These are phyloP conservation scores for Ceratobasidium sp. DNA, from an alignment of 1,284 basidiomycete genomes.

Conservation along the genomic window DNA sequence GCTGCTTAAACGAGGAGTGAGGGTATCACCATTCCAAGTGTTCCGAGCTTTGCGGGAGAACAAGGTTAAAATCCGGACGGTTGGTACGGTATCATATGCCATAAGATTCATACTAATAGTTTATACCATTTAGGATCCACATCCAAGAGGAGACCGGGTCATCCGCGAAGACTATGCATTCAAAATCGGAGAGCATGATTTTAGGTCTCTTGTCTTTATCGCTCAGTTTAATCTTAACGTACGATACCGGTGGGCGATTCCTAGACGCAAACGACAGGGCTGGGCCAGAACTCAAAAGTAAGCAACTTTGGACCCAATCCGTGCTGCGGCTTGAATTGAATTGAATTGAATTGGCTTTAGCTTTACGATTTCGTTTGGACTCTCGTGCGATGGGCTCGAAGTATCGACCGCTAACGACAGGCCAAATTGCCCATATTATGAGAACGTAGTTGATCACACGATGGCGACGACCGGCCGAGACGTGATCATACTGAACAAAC, in stretches of 20 bases:
- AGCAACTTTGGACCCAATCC: background rate
- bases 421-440: background rate
- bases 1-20: background rate
- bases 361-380: slow-evolving; percentile 1
- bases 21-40: slow-evolving; percentile 7
- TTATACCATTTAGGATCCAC: too few species aligned
- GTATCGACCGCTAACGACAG: background rate
- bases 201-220: background rate
- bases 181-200: background rate
- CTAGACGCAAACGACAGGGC: background rate
- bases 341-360: background rate
- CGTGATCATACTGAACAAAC: background rate
- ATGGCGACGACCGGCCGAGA: background rate
- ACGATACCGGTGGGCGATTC: background rate
- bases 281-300: slow-evolving; percentile 9
- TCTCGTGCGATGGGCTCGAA: background rate
- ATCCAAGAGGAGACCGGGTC: background rate
- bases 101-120: too few species aligned
- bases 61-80: background rate
- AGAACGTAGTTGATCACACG: background rate
- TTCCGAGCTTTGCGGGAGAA: background rate
- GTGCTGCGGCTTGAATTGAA: background rate
- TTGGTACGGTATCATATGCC: background rate
- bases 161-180: background rate
- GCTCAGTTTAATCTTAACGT: background rate